Evolutionary conservation across 129 eudicot species (phyloP).

Genomic region (Helichrysum umbraculigerum): DNA sequence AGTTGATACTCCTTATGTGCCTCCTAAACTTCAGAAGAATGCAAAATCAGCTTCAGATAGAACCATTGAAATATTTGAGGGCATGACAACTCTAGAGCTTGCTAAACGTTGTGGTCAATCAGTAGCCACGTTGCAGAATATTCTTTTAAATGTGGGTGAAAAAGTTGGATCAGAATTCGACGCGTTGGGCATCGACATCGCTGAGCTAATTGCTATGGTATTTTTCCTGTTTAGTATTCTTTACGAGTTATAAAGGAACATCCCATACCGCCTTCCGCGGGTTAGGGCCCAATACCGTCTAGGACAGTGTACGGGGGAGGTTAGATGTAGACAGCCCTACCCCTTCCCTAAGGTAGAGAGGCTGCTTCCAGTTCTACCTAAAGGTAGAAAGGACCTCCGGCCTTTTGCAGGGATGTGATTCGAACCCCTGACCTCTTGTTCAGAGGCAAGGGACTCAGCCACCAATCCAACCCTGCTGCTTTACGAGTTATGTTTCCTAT

Average conservation of each 20-base stretch:
- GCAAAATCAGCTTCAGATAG: constrained; percentile 53
- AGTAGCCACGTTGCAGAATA: constrained; percentile 52
- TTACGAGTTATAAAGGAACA: constrained; percentile 10
- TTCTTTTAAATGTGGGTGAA: constrained; percentile 76
- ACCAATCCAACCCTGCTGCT: too few relatives aligned
- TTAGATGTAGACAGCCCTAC: too few relatives aligned
- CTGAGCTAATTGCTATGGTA: constrained; percentile 96
- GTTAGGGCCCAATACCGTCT: too few relatives aligned
- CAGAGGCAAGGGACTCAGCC: too few relatives aligned
- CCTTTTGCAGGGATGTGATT: too few relatives aligned
- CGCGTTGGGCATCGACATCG: constrained; percentile 71
- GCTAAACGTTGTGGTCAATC: constrained; percentile 78
- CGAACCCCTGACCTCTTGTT: too few relatives aligned
- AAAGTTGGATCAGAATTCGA: constrained; percentile 82
- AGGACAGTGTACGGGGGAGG: too few relatives aligned
- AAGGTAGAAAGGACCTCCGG: too few relatives aligned
- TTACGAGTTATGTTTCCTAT: constrained; percentile 3
- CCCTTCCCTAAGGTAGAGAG: too few relatives aligned
- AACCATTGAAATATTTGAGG: constrained; percentile 86
- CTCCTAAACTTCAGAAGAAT: constrained; percentile 54
- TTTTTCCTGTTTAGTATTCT: background rate
- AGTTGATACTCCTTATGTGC: constrained; percentile 72
- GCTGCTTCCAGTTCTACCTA: too few relatives aligned
- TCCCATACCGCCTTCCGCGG: too few relatives aligned
- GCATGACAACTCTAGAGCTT: constrained; percentile 78